Conservation (phyloP, 352 stramenopile species). For the Blastocystis sp. region DNA sequence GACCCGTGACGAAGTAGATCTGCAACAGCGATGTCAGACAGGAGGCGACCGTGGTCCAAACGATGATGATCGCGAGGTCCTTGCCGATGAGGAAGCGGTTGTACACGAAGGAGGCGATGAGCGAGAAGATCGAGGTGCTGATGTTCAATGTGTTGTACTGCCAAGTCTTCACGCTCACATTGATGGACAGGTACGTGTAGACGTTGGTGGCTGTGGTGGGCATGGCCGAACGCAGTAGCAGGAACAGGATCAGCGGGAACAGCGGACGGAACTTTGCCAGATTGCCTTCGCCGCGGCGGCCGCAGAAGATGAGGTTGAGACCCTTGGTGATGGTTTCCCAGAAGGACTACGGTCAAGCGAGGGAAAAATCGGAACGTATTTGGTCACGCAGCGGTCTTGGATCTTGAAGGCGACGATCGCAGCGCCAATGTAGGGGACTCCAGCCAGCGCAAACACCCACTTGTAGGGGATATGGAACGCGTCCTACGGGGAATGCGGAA, state of each 20-base stretch:
- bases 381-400: conserved; percentile 25
- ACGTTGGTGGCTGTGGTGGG: conserved; percentile 58
- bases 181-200: conserved; percentile 45
- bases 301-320: conserved; percentile 60
- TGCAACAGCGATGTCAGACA: conserved; percentile 52
- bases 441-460: conserved; percentile 27
- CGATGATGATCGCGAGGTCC: conserved; percentile 13
- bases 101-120: conserved; percentile 60
- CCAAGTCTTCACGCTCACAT: conserved; percentile 34
- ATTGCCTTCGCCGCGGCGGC: background rate
- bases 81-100: conserved; percentile 65
- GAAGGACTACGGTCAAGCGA: conserved; percentile 51
- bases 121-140: conserved; percentile 43
- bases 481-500: background rate
- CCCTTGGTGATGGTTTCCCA: conserved; percentile 27
- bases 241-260: conserved; percentile 65
- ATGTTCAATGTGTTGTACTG: conserved; percentile 69
- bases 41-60: conserved; percentile 41
- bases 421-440: conserved; percentile 46
- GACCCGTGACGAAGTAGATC: conserved; percentile 60
- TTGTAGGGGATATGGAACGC: conserved; percentile 34
- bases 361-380: background rate
- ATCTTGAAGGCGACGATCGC: conserved; percentile 50
- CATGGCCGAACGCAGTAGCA: conserved; percentile 34
- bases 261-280: conserved; percentile 44